A percentile compares a stretch with the other conserved stretches of the same genome.
These are phyloP conservation scores for Acrocalymma vagum DNA, from an alignment of 2,329 filamentous ascomycete species.

Conservation along the genomic window DNA sequence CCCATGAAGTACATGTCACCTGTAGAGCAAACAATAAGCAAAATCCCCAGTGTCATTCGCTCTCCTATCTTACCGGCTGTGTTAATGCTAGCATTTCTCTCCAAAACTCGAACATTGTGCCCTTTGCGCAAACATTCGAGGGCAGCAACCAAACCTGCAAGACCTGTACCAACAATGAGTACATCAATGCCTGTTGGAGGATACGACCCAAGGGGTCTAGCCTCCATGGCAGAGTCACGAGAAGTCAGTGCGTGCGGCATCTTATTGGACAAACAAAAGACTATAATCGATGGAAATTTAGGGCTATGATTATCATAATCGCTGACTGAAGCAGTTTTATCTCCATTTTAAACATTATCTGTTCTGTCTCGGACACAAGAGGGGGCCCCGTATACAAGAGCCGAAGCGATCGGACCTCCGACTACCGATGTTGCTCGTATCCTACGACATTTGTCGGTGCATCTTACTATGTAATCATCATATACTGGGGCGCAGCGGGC, in stretches of 20 bases:
- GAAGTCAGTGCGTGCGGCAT: conserved; percentile 55
- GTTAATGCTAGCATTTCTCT: conserved; percentile 59
- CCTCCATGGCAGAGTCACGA: conserved; percentile 56
- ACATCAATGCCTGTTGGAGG: conserved; percentile 51
- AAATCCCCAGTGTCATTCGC: not conserved
- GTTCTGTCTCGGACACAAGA: too few species aligned
- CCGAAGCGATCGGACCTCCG: too few species aligned
- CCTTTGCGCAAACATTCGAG: conserved; percentile 51
- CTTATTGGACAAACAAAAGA: too few species aligned
- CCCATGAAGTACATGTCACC: conserved; percentile 70
- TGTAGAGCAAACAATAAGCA: conserved; percentile 27
- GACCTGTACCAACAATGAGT: conserved; percentile 49
- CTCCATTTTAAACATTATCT: too few species aligned
- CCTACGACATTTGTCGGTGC: too few species aligned
- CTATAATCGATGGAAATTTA: too few species aligned
- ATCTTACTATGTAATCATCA: too few species aligned
- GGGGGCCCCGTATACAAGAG: too few species aligned
- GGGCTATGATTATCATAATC: too few species aligned
- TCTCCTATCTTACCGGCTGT: conserved; percentile 55
- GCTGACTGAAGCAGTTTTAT: too few species aligned
- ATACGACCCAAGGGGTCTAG: conserved; percentile 62
- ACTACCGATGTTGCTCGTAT: too few species aligned
- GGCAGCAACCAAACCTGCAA: conserved; percentile 48
- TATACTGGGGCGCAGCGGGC: too few species aligned
- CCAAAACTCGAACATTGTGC: conserved; percentile 49